phyloP scores from a whole-genome alignment of 129 eudicot species.

The Tagetes erecta region DNA sequence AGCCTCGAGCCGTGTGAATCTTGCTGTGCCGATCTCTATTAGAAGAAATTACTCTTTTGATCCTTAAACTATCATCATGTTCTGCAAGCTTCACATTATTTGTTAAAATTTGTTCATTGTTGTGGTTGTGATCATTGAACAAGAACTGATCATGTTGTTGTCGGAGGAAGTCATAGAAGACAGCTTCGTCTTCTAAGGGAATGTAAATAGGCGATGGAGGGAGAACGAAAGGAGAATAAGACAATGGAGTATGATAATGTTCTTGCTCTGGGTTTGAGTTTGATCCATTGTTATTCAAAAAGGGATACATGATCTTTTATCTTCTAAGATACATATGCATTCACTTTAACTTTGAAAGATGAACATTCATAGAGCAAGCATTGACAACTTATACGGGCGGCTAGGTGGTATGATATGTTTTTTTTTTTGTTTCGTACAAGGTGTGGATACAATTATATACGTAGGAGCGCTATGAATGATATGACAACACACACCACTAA shows the following conservation, averaged over 20 bases:
- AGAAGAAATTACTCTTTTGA: conserved; percentile 20
- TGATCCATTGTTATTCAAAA: too few species aligned
- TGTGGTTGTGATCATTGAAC: conserved; percentile 19
- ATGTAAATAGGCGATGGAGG: conserved; percentile 40
- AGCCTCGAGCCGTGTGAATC: conserved; percentile 79
- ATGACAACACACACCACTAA: too few species aligned
- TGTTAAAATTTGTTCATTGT: conserved; percentile 18
- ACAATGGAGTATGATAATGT: conserved; percentile 19
- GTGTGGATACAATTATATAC: too few species aligned
- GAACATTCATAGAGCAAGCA: too few species aligned
- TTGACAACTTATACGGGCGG: too few species aligned
- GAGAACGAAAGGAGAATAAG: conserved; percentile 21
- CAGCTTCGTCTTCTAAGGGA: conserved; percentile 46
- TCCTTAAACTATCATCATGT: conserved; percentile 21
- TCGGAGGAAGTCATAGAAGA: conserved; percentile 36
- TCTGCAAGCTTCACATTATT: conserved; percentile 4
- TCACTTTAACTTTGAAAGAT: too few species aligned
- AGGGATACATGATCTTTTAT: too few species aligned
- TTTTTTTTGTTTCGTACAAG: too few species aligned
- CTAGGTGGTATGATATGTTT: too few species aligned
- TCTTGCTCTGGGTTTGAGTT: conserved; percentile 11
- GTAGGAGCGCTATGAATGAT: too few species aligned
- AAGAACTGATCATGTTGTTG: conserved; percentile 11
- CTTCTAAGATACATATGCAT: too few species aligned
- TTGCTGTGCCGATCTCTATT: conserved; percentile 83